phyloP scores from a whole-genome alignment of 495 filamentous ascomycete genomes.

The Cladorrhinum samala region DNA sequence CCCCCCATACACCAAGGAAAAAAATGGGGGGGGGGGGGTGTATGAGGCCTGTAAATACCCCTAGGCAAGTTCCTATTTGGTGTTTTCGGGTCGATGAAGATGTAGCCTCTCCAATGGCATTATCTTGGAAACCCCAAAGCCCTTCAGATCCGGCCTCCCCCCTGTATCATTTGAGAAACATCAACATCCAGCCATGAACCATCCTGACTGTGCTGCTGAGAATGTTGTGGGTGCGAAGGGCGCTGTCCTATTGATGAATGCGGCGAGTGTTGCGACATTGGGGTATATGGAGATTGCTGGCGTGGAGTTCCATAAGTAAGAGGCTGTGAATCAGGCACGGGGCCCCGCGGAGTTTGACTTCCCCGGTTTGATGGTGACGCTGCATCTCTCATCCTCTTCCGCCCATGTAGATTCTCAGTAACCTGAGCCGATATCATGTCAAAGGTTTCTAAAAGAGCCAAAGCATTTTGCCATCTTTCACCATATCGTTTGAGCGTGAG shows the following conservation, averaged over 20 bases:
- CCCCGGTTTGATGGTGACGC: conserved; percentile 3
- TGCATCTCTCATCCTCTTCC: conserved; percentile 16
- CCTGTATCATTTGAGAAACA: neutral
- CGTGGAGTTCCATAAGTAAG: too few species aligned
- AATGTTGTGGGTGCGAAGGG: neutral
- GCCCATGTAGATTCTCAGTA: conserved; percentile 25
- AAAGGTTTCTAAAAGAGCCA: conserved; percentile 38
- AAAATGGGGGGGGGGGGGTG: too few species aligned
- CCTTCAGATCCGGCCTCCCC: neutral
- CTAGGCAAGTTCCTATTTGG: too few species aligned
- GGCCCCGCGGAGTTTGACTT: conserved; percentile 9
- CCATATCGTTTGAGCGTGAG: conserved; percentile 44
- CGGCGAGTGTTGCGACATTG: neutral
- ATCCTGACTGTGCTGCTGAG: neutral
- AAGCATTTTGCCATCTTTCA: conserved; percentile 44
- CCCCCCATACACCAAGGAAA: too few species aligned
- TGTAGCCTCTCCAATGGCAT: too few species aligned
- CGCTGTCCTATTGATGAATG: too few species aligned
- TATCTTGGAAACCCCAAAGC: neutral
- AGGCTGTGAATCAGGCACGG: neutral
- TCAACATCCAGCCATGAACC: neutral
- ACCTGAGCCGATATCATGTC: conserved; percentile 35
- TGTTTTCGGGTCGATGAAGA: too few species aligned
- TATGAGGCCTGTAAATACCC: too few species aligned
- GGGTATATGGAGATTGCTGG: neutral